Evolutionary conservation across 371 early-diverging fungal species (phyloP), one percentile per base, ranked within the genome.

Genomic region (Gilbertella persicaria): DNA sequence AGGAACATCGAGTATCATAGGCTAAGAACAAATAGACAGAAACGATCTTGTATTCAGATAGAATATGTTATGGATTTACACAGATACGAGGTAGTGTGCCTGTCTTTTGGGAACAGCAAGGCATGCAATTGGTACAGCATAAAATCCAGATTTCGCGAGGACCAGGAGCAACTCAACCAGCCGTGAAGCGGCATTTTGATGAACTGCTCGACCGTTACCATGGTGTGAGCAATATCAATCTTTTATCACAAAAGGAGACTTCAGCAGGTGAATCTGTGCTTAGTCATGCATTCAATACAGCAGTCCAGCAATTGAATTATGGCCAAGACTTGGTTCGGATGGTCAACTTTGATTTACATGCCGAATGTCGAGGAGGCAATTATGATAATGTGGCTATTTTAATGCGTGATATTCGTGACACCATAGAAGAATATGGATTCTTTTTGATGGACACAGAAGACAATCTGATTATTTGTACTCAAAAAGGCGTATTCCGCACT

Each of bases 31-130:
- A 2, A 53, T 64, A 90, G 88, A 87, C 88, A 0, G 93, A 93
- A 66, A 79, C 82, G n/a, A 69, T 91, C 37, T 54, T 95, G 12
- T 78, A 82, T 53, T 82, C 79, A 16, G 67, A 76, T 10, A 68
- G 77, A 10, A 64, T 69, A 39, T 78, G 79, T 26, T 84, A 82
- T 50, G 85, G 89, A 43, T 92, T 87, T 65, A 77, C 91, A 4
- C 92, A 93, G 66, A 69, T 94, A 12, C 82, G 99, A 43, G 99
- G 99, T 45, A 94, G 94, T 54, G 94, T 98, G 10, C 95, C 96
- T 58, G 90, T 93, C 20, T 98, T 98, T 58, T 98, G 98, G 98
- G 94, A 94, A 25, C 97, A 97, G 42, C 85, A 86, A 25, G 95
- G 96, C 0, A 58, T 93, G 20, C 94, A 94, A 60, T 62, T 95